Evolutionary conservation across 179 eudicot genomes (phyloP).

Genomic region (Silene coronaria): DNA sequence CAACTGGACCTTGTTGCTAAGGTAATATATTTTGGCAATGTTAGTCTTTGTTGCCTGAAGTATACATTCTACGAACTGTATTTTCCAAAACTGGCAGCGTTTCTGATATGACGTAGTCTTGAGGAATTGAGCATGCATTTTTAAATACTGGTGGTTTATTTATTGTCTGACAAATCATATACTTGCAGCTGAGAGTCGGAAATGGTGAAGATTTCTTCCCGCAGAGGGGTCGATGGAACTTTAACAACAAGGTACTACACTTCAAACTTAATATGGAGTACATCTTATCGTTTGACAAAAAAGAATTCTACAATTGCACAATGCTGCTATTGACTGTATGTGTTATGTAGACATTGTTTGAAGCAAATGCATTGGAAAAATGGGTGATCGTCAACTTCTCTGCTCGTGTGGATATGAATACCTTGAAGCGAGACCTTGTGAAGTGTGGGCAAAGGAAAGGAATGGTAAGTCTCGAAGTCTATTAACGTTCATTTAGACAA

Average conservation of each 20-base stretch:
- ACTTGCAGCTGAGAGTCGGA: slow-evolving; percentile 34
- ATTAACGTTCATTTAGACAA: background rate
- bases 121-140: background rate
- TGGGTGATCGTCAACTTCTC: slow-evolving; percentile 90
- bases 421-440: slow-evolving; percentile 46
- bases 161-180: background rate
- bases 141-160: background rate
- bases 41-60: background rate
- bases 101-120: background rate
- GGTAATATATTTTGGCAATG: too few species aligned
- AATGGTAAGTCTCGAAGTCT: slow-evolving; percentile 39
- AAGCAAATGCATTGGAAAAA: slow-evolving; percentile 35
- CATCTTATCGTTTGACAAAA: too few species aligned
- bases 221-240: slow-evolving; percentile 42
- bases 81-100: too few species aligned
- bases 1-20: too few species aligned
- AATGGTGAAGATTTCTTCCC: slow-evolving; percentile 33
- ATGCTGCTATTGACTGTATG: background rate
- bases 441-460: slow-evolving; percentile 71
- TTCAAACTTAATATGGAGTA: background rate
- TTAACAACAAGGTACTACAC: slow-evolving; percentile 38
- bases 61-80: background rate
- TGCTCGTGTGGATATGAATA: slow-evolving; percentile 61
- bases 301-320: too few species aligned
- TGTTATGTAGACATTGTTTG: slow-evolving; percentile 47